These are phyloP conservation scores for Gnetum montanum DNA, from an alignment of 75 land plant species.

Conservation along the genomic window DNA sequence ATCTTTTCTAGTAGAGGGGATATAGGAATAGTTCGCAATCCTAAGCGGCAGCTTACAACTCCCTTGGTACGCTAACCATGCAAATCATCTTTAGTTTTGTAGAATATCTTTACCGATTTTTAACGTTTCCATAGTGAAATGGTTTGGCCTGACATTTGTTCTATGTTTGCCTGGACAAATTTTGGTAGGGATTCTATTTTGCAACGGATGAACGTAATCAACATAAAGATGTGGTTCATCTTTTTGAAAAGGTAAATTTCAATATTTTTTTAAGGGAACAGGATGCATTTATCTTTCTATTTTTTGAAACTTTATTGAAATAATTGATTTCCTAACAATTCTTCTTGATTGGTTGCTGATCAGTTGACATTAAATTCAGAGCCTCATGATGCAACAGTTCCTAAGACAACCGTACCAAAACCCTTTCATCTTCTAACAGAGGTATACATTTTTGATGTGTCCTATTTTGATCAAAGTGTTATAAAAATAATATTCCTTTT, in stretches of 20 bases:
- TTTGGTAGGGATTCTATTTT: slow-evolving; percentile 93
- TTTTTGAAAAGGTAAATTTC: slow-evolving; percentile 79
- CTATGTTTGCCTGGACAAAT: too few relatives aligned
- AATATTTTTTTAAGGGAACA: too few relatives aligned
- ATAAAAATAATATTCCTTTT: not conserved
- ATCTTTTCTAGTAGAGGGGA: slow-evolving; percentile 92
- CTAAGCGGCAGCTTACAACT: slow-evolving; percentile 58
- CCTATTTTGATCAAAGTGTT: not conserved
- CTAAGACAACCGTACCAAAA: slow-evolving; percentile 43
- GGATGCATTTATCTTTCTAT: too few relatives aligned
- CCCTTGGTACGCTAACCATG: slow-evolving; percentile 49
- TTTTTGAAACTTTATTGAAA: too few relatives aligned
- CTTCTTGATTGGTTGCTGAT: slow-evolving; percentile 10
- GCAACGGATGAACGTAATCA: slow-evolving; percentile 71
- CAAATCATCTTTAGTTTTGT: too few relatives aligned
- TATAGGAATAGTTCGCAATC: slow-evolving; percentile 48
- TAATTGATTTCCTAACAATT: not conserved
- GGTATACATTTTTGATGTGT: slow-evolving; percentile 21
- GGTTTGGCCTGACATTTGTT: too few relatives aligned
- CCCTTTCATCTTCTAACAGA: slow-evolving; percentile 91
- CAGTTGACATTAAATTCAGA: slow-evolving; percentile 78
- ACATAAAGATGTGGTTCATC: slow-evolving; percentile 41
- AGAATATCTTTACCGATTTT: too few relatives aligned
- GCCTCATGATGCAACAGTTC: slow-evolving; percentile 20
- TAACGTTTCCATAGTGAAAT: too few relatives aligned